A percentile compares a stretch with the other conserved stretches of the same genome.
phyloP scores from a whole-genome alignment of 2,329 filamentous ascomycete genomes.

The Venturia oleaginea region DNA sequence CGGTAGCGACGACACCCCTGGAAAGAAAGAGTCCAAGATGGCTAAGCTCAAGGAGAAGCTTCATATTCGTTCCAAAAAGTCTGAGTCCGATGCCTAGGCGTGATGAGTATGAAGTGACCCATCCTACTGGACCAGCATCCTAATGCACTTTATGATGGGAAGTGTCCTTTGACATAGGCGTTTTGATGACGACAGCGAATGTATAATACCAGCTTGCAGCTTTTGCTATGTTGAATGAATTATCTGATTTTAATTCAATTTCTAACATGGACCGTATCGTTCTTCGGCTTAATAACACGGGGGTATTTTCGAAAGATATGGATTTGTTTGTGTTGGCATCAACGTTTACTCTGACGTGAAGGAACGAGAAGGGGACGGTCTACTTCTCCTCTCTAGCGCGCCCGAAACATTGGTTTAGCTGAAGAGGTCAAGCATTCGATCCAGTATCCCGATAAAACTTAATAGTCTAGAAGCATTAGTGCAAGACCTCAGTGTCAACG shows the following conservation, averaged over 20 bases:
- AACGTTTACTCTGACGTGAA: too few species aligned
- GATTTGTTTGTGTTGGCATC: too few species aligned
- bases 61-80: conserved; percentile 35
- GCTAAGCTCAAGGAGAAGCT: conserved; percentile 64
- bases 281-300: too few species aligned
- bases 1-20: conserved; percentile 16
- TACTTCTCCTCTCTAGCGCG: too few species aligned
- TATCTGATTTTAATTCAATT: not conserved
- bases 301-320: too few species aligned
- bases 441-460: too few species aligned
- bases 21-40: conserved; percentile 26
- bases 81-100: conserved; percentile 15
- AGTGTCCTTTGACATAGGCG: conserved; percentile 14
- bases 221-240: not conserved
- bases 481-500: too few species aligned
- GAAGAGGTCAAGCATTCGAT: too few species aligned
- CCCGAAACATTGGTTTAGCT: too few species aligned
- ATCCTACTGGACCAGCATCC: not conserved
- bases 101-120: not conserved
- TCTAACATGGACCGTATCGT: too few species aligned
- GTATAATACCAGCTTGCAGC: not conserved
- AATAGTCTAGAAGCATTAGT: too few species aligned
- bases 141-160: conserved; percentile 8
- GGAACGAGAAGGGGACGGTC: too few species aligned
- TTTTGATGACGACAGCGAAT: not conserved